Percentiles rank a stretch among this genome's conserved stretches.
phyloP scores from a whole-genome alignment of 495 filamentous ascomycete genomes.

The Lasiosphaeriaceae sp. region DNA sequence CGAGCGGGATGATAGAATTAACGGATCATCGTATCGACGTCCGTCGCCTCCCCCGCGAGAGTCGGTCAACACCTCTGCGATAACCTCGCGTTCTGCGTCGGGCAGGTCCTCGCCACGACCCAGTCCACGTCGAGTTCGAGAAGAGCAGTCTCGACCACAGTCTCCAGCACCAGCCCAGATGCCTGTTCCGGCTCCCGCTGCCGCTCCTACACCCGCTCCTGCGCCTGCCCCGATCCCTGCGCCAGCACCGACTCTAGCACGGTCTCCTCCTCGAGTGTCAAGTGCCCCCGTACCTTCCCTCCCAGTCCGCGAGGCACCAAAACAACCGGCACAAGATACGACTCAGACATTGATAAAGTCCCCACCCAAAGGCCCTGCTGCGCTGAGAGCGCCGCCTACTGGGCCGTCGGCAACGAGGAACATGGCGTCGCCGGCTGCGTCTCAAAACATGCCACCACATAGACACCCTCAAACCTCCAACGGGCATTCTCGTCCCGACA shows the following conservation, averaged over 20 bases:
- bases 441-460: conserved; percentile 27
- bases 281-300: too few species aligned
- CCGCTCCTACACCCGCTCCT: conserved; percentile 18
- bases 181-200: conserved; percentile 14
- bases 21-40: conserved; percentile 32
- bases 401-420: conserved; percentile 41
- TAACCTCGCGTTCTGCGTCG: conserved; percentile 41
- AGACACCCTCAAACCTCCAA: conserved; percentile 29
- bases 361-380: conserved; percentile 46
- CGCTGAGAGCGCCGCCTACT: conserved; percentile 42
- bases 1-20: conserved; percentile 41
- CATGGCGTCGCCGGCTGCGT: conserved; percentile 28
- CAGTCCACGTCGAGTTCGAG: conserved; percentile 31
- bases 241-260: not conserved
- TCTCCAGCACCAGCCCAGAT: conserved; percentile 30
- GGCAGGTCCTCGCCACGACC: conserved; percentile 43
- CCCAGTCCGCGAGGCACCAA: conserved; percentile 11
- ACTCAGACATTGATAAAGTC: conserved; percentile 27
- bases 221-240: not conserved
- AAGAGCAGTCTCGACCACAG: conserved; percentile 38
- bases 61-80: conserved; percentile 38
- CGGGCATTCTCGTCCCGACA: conserved; percentile 31
- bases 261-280: too few species aligned
- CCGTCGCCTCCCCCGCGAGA: conserved; percentile 38
- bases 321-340: conserved; percentile 23